These are phyloP conservation scores for Phytopythium boreale DNA, from an alignment of 352 stramenopile species.

Conservation along the genomic window DNA sequence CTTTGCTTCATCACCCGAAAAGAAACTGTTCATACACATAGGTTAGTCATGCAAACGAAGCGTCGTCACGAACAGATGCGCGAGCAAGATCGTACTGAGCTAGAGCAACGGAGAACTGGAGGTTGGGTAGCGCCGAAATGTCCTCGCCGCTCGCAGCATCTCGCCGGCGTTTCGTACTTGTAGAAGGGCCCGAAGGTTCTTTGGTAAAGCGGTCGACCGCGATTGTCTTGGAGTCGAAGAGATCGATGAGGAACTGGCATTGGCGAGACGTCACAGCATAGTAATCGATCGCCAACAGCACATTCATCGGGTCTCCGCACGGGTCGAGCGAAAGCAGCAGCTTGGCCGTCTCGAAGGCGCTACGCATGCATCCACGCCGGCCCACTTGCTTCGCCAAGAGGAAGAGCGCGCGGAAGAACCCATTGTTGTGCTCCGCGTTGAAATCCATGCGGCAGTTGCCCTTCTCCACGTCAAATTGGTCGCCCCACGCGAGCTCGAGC, in stretches of 20 bases:
- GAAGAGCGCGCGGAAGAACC: constrained; percentile 76
- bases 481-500: constrained; percentile 76
- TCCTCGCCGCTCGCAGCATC: constrained; percentile 16
- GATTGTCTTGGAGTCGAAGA: constrained; percentile 54
- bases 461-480: constrained; percentile 81
- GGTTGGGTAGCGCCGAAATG: constrained; percentile 56
- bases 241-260: constrained; percentile 74
- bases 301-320: constrained; percentile 75
- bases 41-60: background rate
- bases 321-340: constrained; percentile 73
- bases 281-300: constrained; percentile 81
- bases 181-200: constrained; percentile 5
- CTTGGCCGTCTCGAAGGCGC: constrained; percentile 80
- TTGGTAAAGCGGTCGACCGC: constrained; percentile 45
- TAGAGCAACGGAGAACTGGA: constrained; percentile 76
- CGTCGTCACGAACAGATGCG: background rate
- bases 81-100: constrained; percentile 43
- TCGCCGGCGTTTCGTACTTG: constrained; percentile 11
- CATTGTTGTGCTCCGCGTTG: constrained; percentile 66
- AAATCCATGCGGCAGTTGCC: constrained; percentile 84
- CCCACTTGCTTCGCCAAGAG: constrained; percentile 84
- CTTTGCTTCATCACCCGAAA: constrained; percentile 52
- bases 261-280: constrained; percentile 78
- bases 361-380: constrained; percentile 78
- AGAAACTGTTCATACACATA: constrained; percentile 37